A percentile compares a stretch with the other conserved stretches of the same genome.
Evolutionary conservation across 495 filamentous ascomycete species (phyloP).

Genomic region (Penicillium paradoxum): DNA sequence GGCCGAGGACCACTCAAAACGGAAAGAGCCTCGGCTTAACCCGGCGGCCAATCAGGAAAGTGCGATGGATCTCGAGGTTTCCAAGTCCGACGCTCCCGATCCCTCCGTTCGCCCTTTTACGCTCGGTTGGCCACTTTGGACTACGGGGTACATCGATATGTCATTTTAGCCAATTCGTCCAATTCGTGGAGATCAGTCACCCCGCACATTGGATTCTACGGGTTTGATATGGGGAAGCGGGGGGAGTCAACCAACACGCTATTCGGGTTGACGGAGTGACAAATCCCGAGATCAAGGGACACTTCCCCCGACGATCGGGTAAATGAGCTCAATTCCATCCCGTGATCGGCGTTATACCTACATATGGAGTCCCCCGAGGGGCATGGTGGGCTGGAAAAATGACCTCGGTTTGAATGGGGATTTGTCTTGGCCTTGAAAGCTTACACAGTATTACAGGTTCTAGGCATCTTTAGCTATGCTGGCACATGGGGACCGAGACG

Average conservation of each 20-base stretch:
- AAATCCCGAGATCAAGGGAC: background rate
- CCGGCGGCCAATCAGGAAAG: background rate
- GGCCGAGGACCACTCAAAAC: conserved; percentile 2
- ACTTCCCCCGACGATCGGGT: background rate
- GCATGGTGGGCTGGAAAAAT: too few species aligned
- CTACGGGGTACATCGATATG: too few species aligned
- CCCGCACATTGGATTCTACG: background rate
- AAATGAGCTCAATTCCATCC: too few species aligned
- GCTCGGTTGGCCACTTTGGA: too few species aligned
- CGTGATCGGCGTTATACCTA: background rate
- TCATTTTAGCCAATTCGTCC: background rate
- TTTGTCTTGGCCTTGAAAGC: background rate
- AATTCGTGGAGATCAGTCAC: background rate
- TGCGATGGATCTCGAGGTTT: background rate
- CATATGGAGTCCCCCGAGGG: too few species aligned
- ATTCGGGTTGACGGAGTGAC: background rate
- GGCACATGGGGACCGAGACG: too few species aligned
- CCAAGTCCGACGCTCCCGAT: too few species aligned
- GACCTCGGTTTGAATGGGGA: background rate
- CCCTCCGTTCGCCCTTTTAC: too few species aligned
- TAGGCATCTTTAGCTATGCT: too few species aligned
- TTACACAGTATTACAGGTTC: too few species aligned
- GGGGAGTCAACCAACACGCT: background rate
- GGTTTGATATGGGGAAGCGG: conserved; percentile 1
- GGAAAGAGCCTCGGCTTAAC: conserved; percentile 6